phyloP scores from a whole-genome alignment of 2,329 filamentous ascomycete species.

The Dothiorella sarmentorum region DNA sequence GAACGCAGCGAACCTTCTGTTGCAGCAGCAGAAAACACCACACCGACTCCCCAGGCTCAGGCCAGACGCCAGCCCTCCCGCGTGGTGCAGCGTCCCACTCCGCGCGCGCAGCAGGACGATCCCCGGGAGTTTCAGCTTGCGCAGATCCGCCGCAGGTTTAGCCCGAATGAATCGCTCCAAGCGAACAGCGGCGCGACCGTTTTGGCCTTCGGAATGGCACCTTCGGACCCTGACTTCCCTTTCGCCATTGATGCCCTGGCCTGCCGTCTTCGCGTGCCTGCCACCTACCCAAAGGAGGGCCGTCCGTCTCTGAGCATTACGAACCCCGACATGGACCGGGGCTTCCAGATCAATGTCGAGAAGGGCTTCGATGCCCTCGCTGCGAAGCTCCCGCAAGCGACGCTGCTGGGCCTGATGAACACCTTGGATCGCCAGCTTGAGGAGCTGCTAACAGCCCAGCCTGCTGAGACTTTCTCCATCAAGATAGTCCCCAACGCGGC shows the following conservation, averaged over 20 bases:
- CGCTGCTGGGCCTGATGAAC: slow-evolving; percentile 65
- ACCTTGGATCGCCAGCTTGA: slow-evolving; percentile 71
- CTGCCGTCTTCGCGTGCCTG: slow-evolving; percentile 65
- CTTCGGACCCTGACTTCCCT: slow-evolving; percentile 80
- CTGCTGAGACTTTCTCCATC: slow-evolving; percentile 40
- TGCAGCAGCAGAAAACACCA: slow-evolving; percentile 19
- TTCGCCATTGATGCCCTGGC: slow-evolving; percentile 69
- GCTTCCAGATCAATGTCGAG: slow-evolving; percentile 74
- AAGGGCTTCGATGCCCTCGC: slow-evolving; percentile 67
- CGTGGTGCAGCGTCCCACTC: slow-evolving; percentile 63
- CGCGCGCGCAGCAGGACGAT: slow-evolving; percentile 61
- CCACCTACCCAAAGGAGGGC: slow-evolving; percentile 55
- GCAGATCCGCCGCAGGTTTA: slow-evolving; percentile 67
- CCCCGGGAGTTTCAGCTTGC: slow-evolving; percentile 71
- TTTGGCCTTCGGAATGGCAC: slow-evolving; percentile 62
- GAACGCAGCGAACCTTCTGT: slow-evolving; percentile 9
- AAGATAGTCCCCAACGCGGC: slow-evolving; percentile 22
- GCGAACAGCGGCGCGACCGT: slow-evolving; percentile 53
- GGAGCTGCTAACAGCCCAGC: slow-evolving; percentile 63
- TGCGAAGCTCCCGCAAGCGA: slow-evolving; percentile 51
- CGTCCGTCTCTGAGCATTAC: slow-evolving; percentile 59
- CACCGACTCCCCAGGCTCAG: slow-evolving; percentile 22
- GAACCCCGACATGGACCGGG: slow-evolving; percentile 68
- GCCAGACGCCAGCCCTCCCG: slow-evolving; percentile 40
- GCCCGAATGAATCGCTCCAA: slow-evolving; percentile 43